Conservation (phyloP, 805 yeast species). For the Ogataea paraovalis region DNA sequence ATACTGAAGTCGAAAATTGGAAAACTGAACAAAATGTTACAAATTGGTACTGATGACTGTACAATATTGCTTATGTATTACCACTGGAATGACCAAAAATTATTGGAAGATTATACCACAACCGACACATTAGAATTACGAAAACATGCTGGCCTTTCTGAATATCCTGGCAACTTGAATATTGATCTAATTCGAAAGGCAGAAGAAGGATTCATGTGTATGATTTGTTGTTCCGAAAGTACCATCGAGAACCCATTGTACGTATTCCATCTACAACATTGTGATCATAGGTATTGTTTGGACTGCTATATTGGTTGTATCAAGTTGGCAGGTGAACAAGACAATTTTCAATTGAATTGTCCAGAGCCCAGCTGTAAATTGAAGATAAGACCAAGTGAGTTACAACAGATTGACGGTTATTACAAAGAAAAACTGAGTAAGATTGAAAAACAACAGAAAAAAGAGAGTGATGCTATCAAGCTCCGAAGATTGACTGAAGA, state of each 20-base stretch:
- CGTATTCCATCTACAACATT: conserved; percentile 47
- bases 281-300: conserved; percentile 69
- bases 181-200: conserved; percentile 12
- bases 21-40: conserved; percentile 35
- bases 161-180: conserved; percentile 30
- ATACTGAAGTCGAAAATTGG: conserved; percentile 26
- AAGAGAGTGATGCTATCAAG: conserved; percentile 2
- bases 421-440: conserved; percentile 3
- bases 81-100: conserved; percentile 56
- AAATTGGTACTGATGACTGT: conserved; percentile 36
- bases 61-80: conserved; percentile 43
- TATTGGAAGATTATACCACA: conserved; percentile 51
- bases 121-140: conserved; percentile 29
- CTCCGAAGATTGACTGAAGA: conserved; percentile 16
- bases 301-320: conserved; percentile 66
- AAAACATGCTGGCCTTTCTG: conserved; percentile 28
- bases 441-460: conserved; percentile 11
- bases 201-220: conserved; percentile 42
- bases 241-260: conserved; percentile 26
- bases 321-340: conserved; percentile 35
- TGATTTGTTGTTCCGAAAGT: conserved; percentile 68
- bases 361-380: conserved; percentile 54
- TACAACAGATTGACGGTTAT: conserved; percentile 29
- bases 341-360: conserved; percentile 56
- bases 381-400: conserved; percentile 39